phyloP scores from a whole-genome alignment of 768 basidiomycete species.

The Coprinopsis sp. region DNA sequence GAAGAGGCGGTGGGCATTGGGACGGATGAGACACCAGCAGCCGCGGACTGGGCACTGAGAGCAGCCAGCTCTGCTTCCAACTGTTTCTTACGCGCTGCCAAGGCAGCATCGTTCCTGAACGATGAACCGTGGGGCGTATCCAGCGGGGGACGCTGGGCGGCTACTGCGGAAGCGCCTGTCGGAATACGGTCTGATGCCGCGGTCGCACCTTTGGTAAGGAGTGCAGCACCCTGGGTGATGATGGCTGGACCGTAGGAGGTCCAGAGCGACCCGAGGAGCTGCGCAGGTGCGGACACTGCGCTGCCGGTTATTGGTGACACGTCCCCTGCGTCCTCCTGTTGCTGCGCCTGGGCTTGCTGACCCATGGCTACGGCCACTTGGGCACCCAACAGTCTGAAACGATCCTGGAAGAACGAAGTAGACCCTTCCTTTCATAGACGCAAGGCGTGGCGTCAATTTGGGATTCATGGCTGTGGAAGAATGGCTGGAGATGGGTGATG shows the following conservation, averaged over 20 bases:
- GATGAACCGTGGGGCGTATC: slow-evolving; percentile 22
- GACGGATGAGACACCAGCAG: slow-evolving; percentile 19
- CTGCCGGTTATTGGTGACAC: neutral
- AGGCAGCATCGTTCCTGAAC: slow-evolving; percentile 9
- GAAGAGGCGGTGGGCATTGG: slow-evolving; percentile 27
- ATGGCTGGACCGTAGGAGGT: slow-evolving; percentile 72
- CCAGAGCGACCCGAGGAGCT: slow-evolving; percentile 68
- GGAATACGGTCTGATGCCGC: slow-evolving; percentile 16
- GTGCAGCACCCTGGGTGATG: slow-evolving; percentile 60
- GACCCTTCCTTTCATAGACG: slow-evolving; percentile 52
- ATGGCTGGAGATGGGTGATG: slow-evolving; percentile 70
- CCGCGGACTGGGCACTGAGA: slow-evolving; percentile 23
- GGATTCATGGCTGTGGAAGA: slow-evolving; percentile 75
- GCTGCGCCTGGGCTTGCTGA: slow-evolving; percentile 31
- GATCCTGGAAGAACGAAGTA: slow-evolving; percentile 65
- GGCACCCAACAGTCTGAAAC: slow-evolving; percentile 62
- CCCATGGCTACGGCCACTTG: slow-evolving; percentile 47
- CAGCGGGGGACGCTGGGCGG: neutral
- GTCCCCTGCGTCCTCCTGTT: slow-evolving; percentile 8
- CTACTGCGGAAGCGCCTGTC: slow-evolving; percentile 8
- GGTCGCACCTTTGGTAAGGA: slow-evolving; percentile 50
- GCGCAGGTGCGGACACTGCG: slow-evolving; percentile 49
- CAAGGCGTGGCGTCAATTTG: slow-evolving; percentile 82
- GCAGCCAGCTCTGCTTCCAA: slow-evolving; percentile 58
- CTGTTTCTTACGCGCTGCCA: slow-evolving; percentile 44